phyloP scores from a whole-genome alignment of 1,139 yeast species.

The Yarrowia galli region DNA sequence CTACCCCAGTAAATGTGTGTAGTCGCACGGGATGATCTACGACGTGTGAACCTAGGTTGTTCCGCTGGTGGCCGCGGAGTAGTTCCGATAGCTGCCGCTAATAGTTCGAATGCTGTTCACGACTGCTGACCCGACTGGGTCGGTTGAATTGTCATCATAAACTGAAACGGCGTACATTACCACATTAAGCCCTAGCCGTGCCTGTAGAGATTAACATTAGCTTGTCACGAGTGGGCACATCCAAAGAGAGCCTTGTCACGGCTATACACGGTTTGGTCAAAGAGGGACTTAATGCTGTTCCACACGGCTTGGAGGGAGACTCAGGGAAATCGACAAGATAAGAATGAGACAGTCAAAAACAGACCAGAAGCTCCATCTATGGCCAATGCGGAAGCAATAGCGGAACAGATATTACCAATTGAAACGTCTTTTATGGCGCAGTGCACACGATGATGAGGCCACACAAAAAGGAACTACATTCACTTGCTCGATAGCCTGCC shows the following conservation, averaged over 20 bases:
- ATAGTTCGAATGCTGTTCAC: not conserved
- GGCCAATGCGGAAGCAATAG: too few species aligned
- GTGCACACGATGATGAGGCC: not conserved
- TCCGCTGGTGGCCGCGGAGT: not conserved
- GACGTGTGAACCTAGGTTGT: not conserved
- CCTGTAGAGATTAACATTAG: not conserved
- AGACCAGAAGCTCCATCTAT: not conserved
- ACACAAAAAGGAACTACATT: not conserved
- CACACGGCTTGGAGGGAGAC: not conserved
- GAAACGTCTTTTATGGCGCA: too few species aligned
- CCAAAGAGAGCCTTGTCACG: constrained; percentile 1
- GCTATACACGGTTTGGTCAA: not conserved
- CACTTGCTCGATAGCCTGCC: not conserved
- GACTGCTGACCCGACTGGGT: not conserved
- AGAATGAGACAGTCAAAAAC: not conserved
- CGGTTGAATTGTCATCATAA: not conserved
- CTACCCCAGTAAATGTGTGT: too few species aligned
- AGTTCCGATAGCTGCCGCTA: not conserved
- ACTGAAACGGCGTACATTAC: not conserved
- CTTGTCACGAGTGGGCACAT: not conserved
- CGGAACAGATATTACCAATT: too few species aligned
- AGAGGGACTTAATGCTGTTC: not conserved
- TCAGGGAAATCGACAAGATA: not conserved
- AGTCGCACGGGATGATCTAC: too few species aligned
- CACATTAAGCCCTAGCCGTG: not conserved